Evolutionary conservation across 2,329 filamentous ascomycete species (phyloP).

Genomic region (Ceratocystis huliohia): DNA sequence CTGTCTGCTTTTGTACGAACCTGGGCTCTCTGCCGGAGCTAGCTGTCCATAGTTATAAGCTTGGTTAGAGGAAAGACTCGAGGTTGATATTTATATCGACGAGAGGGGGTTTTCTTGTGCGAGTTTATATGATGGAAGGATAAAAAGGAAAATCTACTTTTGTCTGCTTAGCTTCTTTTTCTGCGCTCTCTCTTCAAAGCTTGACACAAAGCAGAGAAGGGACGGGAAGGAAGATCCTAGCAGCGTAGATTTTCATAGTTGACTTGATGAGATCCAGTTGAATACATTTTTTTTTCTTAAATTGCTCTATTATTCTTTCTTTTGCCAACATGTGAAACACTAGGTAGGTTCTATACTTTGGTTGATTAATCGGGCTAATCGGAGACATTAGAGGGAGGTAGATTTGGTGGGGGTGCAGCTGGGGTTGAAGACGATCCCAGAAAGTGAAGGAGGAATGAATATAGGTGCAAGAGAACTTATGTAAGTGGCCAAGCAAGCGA

Average conservation of each 20-base stretch:
- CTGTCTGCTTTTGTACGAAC: not conserved
- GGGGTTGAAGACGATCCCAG: too few species aligned
- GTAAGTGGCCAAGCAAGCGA: too few species aligned
- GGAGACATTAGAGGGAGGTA: not conserved
- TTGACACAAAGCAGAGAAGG: not conserved
- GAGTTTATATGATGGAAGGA: not conserved
- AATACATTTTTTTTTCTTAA: slow-evolving; percentile 11
- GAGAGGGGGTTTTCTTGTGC: not conserved
- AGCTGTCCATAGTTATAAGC: not conserved
- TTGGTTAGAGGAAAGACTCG: not conserved
- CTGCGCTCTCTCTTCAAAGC: not conserved
- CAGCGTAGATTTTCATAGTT: slow-evolving; percentile 7
- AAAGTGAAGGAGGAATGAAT: too few species aligned
- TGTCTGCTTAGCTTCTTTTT: not conserved
- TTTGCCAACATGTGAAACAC: not conserved
- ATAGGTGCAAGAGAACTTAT: too few species aligned
- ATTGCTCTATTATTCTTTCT: not conserved
- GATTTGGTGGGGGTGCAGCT: not conserved
- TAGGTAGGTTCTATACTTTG: not conserved
- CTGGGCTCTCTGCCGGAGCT: slow-evolving; percentile 6
- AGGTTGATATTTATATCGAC: not conserved
- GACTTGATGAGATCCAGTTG: slow-evolving; percentile 5
- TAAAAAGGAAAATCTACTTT: slow-evolving; percentile 1
- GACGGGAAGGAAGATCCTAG: not conserved
- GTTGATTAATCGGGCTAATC: not conserved